A percentile compares a stretch with the other conserved stretches of the same genome.
These are phyloP conservation scores for Akanthomyces dipterigenus DNA, from an alignment of 2,329 filamentous ascomycete genomes.

Conservation along the genomic window DNA sequence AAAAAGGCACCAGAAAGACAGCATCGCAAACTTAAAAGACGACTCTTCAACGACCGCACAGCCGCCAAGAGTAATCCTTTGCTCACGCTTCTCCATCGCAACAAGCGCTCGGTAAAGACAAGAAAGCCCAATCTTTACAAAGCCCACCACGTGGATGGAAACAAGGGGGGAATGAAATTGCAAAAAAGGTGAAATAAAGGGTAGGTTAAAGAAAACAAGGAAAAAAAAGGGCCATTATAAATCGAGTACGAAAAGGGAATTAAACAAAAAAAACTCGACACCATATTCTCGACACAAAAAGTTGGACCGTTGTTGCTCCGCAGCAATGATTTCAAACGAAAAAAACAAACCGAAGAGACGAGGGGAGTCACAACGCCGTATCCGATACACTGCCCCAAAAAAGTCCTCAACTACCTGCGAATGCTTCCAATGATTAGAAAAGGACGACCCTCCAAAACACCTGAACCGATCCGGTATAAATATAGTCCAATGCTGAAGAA, in stretches of 20 bases:
- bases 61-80: background rate
- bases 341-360: background rate
- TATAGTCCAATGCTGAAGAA: background rate
- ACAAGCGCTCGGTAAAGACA: background rate
- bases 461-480: background rate
- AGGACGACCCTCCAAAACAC: constrained; percentile 1
- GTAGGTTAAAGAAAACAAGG: no score
- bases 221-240: background rate
- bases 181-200: constrained; percentile 3
- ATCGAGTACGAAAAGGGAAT: background rate
- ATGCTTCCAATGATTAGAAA: constrained; percentile 2
- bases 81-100: background rate
- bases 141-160: no score
- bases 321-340: constrained; percentile 1
- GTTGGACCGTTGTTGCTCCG: constrained; percentile 13
- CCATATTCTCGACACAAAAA: constrained; percentile 14
- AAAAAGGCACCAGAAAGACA: background rate
- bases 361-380: background rate
- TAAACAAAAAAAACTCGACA: constrained; percentile 1
- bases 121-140: background rate
- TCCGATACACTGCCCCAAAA: constrained; percentile 1
- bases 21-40: background rate
- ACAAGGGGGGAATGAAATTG: constrained; percentile 16
- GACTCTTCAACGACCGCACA: background rate
- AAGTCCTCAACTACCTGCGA: background rate